Evolutionary conservation across 352 stramenopile genomes (phyloP).

Genomic region (Phytopythium oedochilum): DNA sequence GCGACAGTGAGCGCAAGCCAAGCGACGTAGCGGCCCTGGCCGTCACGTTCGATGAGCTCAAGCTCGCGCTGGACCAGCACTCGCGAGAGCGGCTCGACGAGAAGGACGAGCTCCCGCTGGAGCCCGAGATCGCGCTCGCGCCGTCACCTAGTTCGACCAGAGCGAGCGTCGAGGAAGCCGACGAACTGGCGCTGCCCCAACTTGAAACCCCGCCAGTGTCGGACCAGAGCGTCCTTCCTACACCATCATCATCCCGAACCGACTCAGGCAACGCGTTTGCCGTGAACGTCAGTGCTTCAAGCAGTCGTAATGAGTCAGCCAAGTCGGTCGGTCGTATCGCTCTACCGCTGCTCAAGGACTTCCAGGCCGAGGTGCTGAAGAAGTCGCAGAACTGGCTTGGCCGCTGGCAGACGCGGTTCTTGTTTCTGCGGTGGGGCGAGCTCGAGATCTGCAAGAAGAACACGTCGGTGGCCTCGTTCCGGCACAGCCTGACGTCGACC

Average conservation of each 20-base stretch:
- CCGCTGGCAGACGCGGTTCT: slow-evolving; percentile 38
- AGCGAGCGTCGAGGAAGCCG: slow-evolving; percentile 4
- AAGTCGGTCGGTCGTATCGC: neutral
- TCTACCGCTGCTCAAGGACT: slow-evolving; percentile 31
- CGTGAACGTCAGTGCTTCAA: neutral
- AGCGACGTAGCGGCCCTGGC: neutral
- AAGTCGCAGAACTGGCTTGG: slow-evolving; percentile 67
- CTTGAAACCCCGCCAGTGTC: slow-evolving; percentile 6
- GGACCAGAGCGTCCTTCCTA: neutral
- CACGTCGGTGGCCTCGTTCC: slow-evolving; percentile 17
- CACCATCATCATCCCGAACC: neutral
- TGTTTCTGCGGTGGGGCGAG: slow-evolving; percentile 46
- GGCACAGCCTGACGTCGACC: slow-evolving; percentile 16
- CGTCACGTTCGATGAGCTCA: slow-evolving; percentile 31
- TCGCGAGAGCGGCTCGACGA: slow-evolving; percentile 23
- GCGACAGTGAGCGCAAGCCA: neutral
- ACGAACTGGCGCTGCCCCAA: slow-evolving; percentile 14
- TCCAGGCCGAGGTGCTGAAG: slow-evolving; percentile 49
- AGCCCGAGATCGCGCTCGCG: slow-evolving; percentile 12
- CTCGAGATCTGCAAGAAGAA: slow-evolving; percentile 50
- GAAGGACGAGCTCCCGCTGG: slow-evolving; percentile 34
- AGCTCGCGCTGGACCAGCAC: slow-evolving; percentile 33
- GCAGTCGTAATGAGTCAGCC: neutral
- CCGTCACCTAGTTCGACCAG: neutral
- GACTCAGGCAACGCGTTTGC: neutral